phyloP scores from a whole-genome alignment of 257 asterid genomes.

The Primulina tabacum region DNA sequence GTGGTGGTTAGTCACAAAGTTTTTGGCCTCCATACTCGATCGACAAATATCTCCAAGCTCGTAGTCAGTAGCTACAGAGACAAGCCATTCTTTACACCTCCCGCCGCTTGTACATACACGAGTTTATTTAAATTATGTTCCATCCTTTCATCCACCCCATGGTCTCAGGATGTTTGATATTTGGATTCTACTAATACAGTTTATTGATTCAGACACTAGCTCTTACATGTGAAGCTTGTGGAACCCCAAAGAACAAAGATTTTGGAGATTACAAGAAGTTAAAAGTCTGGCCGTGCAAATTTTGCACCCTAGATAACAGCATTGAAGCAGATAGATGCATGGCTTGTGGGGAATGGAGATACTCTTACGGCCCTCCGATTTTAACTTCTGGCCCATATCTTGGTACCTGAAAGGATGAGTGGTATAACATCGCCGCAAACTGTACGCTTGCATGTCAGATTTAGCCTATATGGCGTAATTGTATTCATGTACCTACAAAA shows the following conservation, averaged over 20 bases:
- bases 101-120: background rate
- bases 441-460: background rate
- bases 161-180: background rate
- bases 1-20: slow-evolving; percentile 4
- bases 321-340: slow-evolving; percentile 50
- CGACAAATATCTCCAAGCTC: background rate
- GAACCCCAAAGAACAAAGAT: slow-evolving; percentile 40
- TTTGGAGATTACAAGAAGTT: slow-evolving; percentile 26
- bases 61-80: background rate
- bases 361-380: slow-evolving; percentile 73
- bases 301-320: slow-evolving; percentile 71
- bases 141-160: background rate
- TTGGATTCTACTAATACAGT: background rate
- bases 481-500: background rate
- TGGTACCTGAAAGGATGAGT: slow-evolving; percentile 38
- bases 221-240: slow-evolving; percentile 63
- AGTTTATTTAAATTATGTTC: background rate
- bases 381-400: slow-evolving; percentile 38
- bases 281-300: slow-evolving; percentile 72
- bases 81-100: slow-evolving; percentile 10
- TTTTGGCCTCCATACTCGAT: slow-evolving; percentile 6
- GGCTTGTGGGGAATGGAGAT: slow-evolving; percentile 90
- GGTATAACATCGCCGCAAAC: background rate
- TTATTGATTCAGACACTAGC: slow-evolving; percentile 45
- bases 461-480: background rate